phyloP scores from a whole-genome alignment of 345 rosid species.

The Lenwebbia sp. region DNA sequence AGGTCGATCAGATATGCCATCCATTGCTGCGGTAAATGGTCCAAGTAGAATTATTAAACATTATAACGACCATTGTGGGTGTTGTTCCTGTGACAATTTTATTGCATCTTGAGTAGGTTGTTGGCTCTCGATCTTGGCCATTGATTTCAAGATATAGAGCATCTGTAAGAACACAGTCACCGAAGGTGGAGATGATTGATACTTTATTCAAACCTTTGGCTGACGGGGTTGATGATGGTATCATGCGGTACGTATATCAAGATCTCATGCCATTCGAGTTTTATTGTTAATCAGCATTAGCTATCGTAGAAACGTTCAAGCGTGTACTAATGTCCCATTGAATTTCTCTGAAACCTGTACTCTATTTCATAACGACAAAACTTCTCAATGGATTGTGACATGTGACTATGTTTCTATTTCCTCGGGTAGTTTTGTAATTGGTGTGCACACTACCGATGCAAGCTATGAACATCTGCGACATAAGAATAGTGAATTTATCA shows the following conservation, averaged over 20 bases:
- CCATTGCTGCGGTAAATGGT: constrained; percentile 62
- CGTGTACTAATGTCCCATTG: not conserved
- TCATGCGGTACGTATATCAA: constrained; percentile 44
- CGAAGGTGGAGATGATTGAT: constrained; percentile 81
- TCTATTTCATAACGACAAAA: not conserved
- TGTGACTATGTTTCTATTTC: not conserved
- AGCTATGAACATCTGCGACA: not conserved
- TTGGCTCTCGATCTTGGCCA: constrained; percentile 81
- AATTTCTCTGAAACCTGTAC: not conserved
- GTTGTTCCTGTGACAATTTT: not conserved
- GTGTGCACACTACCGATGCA: not conserved
- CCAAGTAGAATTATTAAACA: not conserved
- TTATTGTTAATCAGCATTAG: not conserved
- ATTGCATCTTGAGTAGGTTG: constrained; percentile 40
- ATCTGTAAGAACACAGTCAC: constrained; percentile 76
- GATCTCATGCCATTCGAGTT: not conserved
- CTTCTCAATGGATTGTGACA: not conserved
- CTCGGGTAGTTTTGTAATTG: not conserved
- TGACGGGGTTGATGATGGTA: constrained; percentile 61
- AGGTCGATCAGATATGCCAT: constrained; percentile 65
- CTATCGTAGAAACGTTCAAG: not conserved
- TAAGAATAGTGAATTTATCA: not conserved
- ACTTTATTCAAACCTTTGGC: constrained; percentile 60
- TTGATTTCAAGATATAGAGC: constrained; percentile 80
- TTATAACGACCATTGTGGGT: not conserved